Base-by-base conservation (phyloP, 2,329 filamentous ascomycete species). In the Ophiostoma australiae region DNA sequence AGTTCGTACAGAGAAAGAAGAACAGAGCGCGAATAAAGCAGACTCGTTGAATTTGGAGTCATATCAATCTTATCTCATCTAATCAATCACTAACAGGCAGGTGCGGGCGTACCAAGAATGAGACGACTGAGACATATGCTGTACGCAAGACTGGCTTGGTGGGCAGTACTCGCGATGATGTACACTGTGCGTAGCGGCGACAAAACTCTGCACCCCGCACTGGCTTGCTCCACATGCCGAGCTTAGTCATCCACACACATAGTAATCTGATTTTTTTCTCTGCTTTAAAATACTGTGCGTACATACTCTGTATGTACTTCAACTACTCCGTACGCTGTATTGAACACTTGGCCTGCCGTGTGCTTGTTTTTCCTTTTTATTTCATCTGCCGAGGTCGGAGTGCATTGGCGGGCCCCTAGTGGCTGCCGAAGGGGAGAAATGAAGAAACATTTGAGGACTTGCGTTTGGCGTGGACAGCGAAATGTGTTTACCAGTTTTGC, bases 11-110 rank as follows among this genome's bases (percentile, higher is more conserved):
- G 2, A 39, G 37, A 39, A 39, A 11, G 20, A 17, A n/a, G 44
- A 48, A 48, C 15, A 48, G 20, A 20, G 17, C 15, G 20, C 1
- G 20, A 17, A 23, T 20, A 37, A 23, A 6, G 33, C 11, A n/a
- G 33, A n/a, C 13, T 1, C 4, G 10, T 15, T 7, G 8, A 41
- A 31, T 23, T 20, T 35, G 39, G 20, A 65, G 27, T 55, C 15
- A 48, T 63, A 63, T 63, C 27, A 67, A 71, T 71, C 70, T 71
- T 67, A 71, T 71, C 70, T 67, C 70, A 71, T 71, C 70, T 71
- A 33, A 71, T 69, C 70, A 71, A 71, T 71, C 70, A 44, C 31
- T 68, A n/a, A 67, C 61, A 52, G 39, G 44, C 13, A 17, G 55
- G 48, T 52, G 48, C 20, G 48, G 48, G 48, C 23, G 23, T 58